Evolutionary conservation across 164 flowering plant genomes (phyloP), one percentile per base, ranked within the genome.

Genomic region (Magnolia sinica): DNA sequence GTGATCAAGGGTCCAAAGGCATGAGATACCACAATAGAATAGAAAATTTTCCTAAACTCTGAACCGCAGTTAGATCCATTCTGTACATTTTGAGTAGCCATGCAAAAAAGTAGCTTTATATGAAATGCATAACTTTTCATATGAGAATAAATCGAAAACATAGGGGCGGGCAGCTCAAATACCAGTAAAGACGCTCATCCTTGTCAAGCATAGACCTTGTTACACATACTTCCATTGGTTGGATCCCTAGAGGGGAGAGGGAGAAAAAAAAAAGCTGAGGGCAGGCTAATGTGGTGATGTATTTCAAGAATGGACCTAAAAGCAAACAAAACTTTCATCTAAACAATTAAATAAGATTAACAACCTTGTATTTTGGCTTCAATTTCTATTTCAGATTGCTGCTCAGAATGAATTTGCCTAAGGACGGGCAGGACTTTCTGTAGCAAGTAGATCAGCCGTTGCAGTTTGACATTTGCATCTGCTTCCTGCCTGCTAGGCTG

Each of bases 131-230:
- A 5, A 37, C 45, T 37, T 37, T 37, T 37, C 45, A 37, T 27
- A 27, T 5, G 45, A 37, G 45, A 37, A 37, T 37, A 37, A 37
- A 4, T 5, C 4, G 45, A 37, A 37, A 55, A 55, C 3, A 55
- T 16, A 55, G 18, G 61, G 61, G 2, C 3, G 18, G 61, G 61
- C 14, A 55, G 18, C 59, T 7, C 4, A 11, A 55, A 64, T 90
- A 92, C 96, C 97, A 92, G 83, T 83, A 92, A 24, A 85, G 76
- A 73, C 92, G 82, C 65, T 92, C 97, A 82, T 87, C 90, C 64
- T 87, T 85, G 61, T 83, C 88, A 83, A 88, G 86, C 68, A 77
- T 65, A 71, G 87, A 73, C 79, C 69, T 76, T 16, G 64, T 71
- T n/a, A 90, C 70, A 73, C 87, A 20, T 29, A 76, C 14, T 31